Evolutionary conservation across 768 basidiomycete species (phyloP).

Genomic region (Rhizopogon sp.): DNA sequence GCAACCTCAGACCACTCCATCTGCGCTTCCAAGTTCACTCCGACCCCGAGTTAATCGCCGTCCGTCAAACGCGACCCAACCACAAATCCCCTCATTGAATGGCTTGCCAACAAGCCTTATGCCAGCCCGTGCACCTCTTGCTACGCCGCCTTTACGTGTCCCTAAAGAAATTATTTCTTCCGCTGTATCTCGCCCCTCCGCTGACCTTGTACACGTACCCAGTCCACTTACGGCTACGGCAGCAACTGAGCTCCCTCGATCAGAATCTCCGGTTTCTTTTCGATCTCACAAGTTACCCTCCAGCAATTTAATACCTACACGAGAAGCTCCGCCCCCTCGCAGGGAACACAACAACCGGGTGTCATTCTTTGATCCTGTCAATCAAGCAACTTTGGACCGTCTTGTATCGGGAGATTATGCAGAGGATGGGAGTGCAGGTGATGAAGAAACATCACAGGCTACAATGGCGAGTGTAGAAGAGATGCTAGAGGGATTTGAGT

Average conservation of each 20-base stretch:
- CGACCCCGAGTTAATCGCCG: constrained; percentile 33
- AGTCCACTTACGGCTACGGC: constrained; percentile 14
- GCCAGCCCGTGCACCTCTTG: constrained; percentile 18
- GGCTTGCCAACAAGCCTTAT: constrained; percentile 19
- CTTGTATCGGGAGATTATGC: constrained; percentile 47
- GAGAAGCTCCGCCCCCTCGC: constrained; percentile 33
- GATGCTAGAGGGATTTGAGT: constrained; percentile 98
- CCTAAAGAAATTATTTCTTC: constrained; percentile 7
- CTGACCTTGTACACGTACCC: constrained; percentile 13
- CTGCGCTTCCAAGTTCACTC: constrained; percentile 25
- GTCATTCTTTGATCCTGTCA: constrained; percentile 78
- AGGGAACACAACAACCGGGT: constrained; percentile 65
- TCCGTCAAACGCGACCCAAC: constrained; percentile 40
- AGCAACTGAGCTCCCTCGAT: constrained; percentile 9
- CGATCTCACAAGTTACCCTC: constrained; percentile 20
- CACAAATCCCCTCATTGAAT: constrained; percentile 21
- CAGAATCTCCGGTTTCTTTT: constrained; percentile 10
- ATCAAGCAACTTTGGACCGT: constrained; percentile 69
- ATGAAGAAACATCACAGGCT: constrained; percentile 73
- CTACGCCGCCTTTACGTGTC: constrained; percentile 19
- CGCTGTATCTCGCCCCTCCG: constrained; percentile 12
- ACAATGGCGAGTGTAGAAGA: constrained; percentile 93
- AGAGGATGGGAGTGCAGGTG: constrained; percentile 49
- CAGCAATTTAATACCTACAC: constrained; percentile 25
- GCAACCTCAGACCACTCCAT: constrained; percentile 13